Percentiles rank a stretch among this genome's conserved stretches.
These are phyloP conservation scores for Skeletonema potamos DNA, from an alignment of 108 stramenopile species.

Conservation along the genomic window DNA sequence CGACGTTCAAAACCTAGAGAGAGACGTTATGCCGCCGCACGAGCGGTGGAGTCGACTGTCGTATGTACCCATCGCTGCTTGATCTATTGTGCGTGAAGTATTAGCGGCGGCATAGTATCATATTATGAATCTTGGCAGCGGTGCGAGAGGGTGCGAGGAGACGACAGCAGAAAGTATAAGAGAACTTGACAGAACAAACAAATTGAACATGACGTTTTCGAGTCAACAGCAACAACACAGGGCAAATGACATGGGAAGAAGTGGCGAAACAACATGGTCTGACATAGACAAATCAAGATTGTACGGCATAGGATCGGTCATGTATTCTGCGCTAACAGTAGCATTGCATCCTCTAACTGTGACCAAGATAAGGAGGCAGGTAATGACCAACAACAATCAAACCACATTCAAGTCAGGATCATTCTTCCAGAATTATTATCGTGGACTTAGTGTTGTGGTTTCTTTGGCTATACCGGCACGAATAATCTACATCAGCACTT, in stretches of 20 bases:
- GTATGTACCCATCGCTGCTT: no score
- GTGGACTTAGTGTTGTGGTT: conserved; percentile 52
- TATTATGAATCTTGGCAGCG: no score
- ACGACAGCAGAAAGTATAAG: no score
- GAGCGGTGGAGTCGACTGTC: no score
- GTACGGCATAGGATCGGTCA: conserved; percentile 38
- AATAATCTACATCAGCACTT: conserved; percentile 41
- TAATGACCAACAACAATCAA: conserved; percentile 5
- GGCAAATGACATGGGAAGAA: not conserved
- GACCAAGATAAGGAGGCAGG: conserved; percentile 51
- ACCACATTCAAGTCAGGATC: conserved; percentile 1
- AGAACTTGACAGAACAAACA: not conserved
- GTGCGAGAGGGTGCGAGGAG: no score
- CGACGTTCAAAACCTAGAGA: no score
- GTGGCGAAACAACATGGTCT: conserved; percentile 25
- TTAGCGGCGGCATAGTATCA: no score
- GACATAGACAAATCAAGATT: conserved; percentile 47
- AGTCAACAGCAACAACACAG: not conserved
- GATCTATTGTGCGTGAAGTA: no score
- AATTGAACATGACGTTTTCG: not conserved
- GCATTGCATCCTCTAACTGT: conserved; percentile 52
- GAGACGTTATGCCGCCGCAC: no score
- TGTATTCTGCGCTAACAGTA: conserved; percentile 45
- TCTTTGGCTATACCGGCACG: conserved; percentile 52
- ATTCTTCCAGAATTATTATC: conserved; percentile 36